Conservation (phyloP, 768 basidiomycete genomes). For the Tylopilus balloui region DNA sequence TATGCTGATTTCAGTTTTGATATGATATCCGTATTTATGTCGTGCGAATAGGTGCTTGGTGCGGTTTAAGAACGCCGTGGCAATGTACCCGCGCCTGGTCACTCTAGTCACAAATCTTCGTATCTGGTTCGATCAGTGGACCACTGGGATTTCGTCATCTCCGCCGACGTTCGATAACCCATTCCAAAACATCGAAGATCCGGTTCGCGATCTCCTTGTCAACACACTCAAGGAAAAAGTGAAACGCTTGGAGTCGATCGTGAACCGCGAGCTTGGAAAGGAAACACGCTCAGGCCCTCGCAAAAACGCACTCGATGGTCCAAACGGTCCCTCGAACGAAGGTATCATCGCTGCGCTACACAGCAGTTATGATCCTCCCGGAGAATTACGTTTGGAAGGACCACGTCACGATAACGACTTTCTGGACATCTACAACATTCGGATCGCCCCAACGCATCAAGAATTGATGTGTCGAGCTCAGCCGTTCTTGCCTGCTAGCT, state of each 20-base stretch:
- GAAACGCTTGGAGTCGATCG: constrained; percentile 37
- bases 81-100: constrained; percentile 41
- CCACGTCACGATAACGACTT: constrained; percentile 69
- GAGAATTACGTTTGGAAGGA: constrained; percentile 43
- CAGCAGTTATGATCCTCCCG: constrained; percentile 52
- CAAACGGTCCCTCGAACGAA: constrained; percentile 18
- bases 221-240: constrained; percentile 30
- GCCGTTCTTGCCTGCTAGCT: constrained; percentile 60
- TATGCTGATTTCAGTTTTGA: constrained; percentile 25
- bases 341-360: constrained; percentile 38
- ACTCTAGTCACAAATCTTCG: constrained; percentile 40
- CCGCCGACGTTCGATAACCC: constrained; percentile 46
- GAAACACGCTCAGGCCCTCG: constrained; percentile 22
- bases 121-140: constrained; percentile 49
- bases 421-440: constrained; percentile 50
- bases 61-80: constrained; percentile 54
- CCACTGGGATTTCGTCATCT: constrained; percentile 31
- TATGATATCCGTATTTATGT: constrained; percentile 15
- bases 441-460: constrained; percentile 65
- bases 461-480: constrained; percentile 49
- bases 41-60: constrained; percentile 41
- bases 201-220: constrained; percentile 37
- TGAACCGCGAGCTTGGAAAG: constrained; percentile 46
- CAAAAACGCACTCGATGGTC: neutral
- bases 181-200: constrained; percentile 27